Evolutionary conservation across 2,329 filamentous ascomycete genomes (phyloP), one percentile per base, ranked within the genome.

Genomic region (Stemphylium lycopersici): DNA sequence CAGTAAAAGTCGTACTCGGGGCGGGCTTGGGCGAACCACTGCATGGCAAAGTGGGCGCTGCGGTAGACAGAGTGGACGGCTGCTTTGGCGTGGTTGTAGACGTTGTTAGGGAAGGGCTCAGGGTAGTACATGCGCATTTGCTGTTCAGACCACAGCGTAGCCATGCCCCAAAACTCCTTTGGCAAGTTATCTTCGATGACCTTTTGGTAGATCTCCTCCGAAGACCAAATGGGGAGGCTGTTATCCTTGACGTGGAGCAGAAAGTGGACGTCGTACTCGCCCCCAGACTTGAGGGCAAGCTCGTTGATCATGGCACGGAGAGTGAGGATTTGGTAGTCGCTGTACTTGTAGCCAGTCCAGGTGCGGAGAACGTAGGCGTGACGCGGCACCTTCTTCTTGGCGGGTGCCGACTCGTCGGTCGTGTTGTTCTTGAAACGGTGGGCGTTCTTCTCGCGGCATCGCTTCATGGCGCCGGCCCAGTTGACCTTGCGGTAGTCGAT

Each of bases 101-200:
- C 82, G 75, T 87, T 92, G 40, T 90, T 85, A 59, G 96, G 91
- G 68, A 91, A 88, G 22, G 96, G 87, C 43, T 90, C 91, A 47
- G 95, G 90, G 76, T 98, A 99, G 65, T 96, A 83, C 53, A 92
- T 85, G 48, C 89, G 82, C 92, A 98, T 97, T 76, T 97, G 92
- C 20, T 89, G 88, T 75, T 96, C 92, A 0, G 91, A 95, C 95
- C 95, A 99, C 6, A 98, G 82, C 0, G 90, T 96, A 16, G 90
- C 90, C 70, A 99, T 87, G 41, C 90, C 90, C 62, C 85, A 88
- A 77, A 99, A 97, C 70, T 99, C 95, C 61, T 86, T 82, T 0
- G 95, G 90, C 11, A 93, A 83, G 22, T 84, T 84, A 44, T 89
- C 85, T 47, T 84, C 80, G 71, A 89, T 88, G 52, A 82, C 88